Evolutionary conservation across 1,139 yeast species (phyloP), one percentile per base, ranked within the genome.

Genomic region (Arxiozyma slooffiae): DNA sequence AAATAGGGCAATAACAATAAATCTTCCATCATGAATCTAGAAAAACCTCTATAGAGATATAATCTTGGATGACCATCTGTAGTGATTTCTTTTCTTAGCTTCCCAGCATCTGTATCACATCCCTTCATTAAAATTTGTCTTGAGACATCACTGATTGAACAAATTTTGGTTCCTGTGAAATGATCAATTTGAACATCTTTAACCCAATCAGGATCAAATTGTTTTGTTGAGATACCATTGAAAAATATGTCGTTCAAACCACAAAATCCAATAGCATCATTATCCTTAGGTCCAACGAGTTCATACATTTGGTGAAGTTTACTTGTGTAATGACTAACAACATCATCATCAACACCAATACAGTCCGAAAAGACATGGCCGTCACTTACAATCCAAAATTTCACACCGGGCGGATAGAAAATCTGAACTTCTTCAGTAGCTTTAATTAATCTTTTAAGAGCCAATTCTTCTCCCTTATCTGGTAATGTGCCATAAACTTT

Each of bases 291-390:
- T 20, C 56, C 69, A 43, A 77, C 55, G 3, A 55, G 56, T 17
- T 61, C 48, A 56, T 78, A 78, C 14, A 79, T 60, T 7, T 65
- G 61, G 52, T 72, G 72, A 52, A 80, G 71, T 34, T 71, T 71
- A 9, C 59, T 60, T 1, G 80, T 76, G 57, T 78, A 80, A 14
- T 55, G 57, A 56, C 77, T 76, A 37, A 80, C 83, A 48, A 70
- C 70, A 40, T 67, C 70, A 59, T 80, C 85, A 61, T 78, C 81
- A 41, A 70, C 74, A 46, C 74, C 77, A 61, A 76, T 78, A 64
- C 84, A 80, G 62, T 80, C 85, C 54, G 82, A 77, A 64, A 80
- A 80, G 11, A 80, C 85, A 60, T 80, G 85, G 0, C 85, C 84
- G 57, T 80, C 85, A 61, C 81, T 76, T 24, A 80, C 82, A 60